Conservation (phyloP, 192 early-diverging fungal species). For the Linderina pennispora region DNA sequence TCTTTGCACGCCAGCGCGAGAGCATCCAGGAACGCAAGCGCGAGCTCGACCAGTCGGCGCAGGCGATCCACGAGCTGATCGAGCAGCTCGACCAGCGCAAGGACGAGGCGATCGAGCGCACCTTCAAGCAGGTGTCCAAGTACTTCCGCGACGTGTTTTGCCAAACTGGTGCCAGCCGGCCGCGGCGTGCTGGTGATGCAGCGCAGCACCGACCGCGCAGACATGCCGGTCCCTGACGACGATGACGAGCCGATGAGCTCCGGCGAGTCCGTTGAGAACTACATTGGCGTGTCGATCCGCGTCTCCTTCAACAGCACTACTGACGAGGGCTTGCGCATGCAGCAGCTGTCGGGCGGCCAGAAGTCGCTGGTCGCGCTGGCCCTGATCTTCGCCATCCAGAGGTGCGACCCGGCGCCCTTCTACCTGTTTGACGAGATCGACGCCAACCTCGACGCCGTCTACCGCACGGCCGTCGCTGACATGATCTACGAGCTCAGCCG, state of each 20-base stretch:
- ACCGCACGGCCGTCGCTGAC: slow-evolving; percentile 87
- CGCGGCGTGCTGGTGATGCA: slow-evolving; percentile 83
- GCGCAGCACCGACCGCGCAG: slow-evolving; percentile 51
- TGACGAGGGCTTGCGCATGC: slow-evolving; percentile 85
- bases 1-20: slow-evolving; percentile 89
- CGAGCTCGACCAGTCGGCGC: slow-evolving; percentile 77
- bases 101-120: slow-evolving; percentile 95
- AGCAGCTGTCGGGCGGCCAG: slow-evolving; percentile 96
- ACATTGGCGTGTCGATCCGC: slow-evolving; percentile 84
- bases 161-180: slow-evolving; percentile 83
- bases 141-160: slow-evolving; percentile 88
- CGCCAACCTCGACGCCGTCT: slow-evolving; percentile 92
- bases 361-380: slow-evolving; percentile 96
- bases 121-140: slow-evolving; percentile 86
- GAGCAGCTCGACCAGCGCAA: slow-evolving; percentile 90
- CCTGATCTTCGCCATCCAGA: slow-evolving; percentile 97
- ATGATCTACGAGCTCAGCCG: slow-evolving; percentile 90
- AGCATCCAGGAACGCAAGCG: slow-evolving; percentile 72
- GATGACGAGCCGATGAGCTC: slow-evolving; percentile 42
- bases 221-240: slow-evolving; percentile 21
- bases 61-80: slow-evolving; percentile 84
- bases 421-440: slow-evolving; percentile 99
- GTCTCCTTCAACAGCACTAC: slow-evolving; percentile 92
- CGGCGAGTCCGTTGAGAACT: slow-evolving; percentile 65
- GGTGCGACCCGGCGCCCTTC: slow-evolving; percentile 97